These are phyloP conservation scores for Pichia gijzeniarum DNA, from an alignment of 805 yeast genomes.

Conservation along the genomic window DNA sequence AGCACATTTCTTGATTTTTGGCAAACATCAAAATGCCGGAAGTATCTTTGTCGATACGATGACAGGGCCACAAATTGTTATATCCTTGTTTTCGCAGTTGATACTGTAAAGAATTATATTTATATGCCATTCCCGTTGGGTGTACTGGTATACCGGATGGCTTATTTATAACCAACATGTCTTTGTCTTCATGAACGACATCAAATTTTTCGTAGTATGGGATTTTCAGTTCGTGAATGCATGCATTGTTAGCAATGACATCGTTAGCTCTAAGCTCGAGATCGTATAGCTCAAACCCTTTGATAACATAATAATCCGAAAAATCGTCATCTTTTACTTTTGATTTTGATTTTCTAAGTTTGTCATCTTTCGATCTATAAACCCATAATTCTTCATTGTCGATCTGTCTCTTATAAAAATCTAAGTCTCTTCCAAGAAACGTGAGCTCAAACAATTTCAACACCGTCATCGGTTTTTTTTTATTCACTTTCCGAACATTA, in stretches of 20 bases:
- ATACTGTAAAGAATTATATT: conserved; percentile 39
- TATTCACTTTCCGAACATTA: conserved; percentile 2
- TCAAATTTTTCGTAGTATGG: conserved; percentile 15
- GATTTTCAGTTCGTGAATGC: conserved; percentile 43
- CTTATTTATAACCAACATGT: conserved; percentile 40
- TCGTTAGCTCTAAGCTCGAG: conserved; percentile 18
- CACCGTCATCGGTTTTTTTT: conserved; percentile 8
- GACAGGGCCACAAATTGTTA: conserved; percentile 30
- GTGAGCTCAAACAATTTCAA: conserved; percentile 13
- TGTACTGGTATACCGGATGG: conserved; percentile 52
- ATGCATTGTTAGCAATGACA: conserved; percentile 28
- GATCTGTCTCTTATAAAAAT: conserved; percentile 12
- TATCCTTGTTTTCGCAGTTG: conserved; percentile 26
- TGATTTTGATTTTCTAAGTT: not conserved
- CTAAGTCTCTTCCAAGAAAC: conserved; percentile 16
- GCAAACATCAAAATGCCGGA: conserved; percentile 44
- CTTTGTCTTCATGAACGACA: conserved; percentile 33
- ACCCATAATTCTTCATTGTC: conserved; percentile 13
- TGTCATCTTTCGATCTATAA: conserved; percentile 4
- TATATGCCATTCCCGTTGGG: conserved; percentile 38
- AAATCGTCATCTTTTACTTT: not conserved
- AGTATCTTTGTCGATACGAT: conserved; percentile 44
- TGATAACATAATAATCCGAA: conserved; percentile 1
- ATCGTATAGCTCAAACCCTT: conserved; percentile 11
- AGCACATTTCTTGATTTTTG: conserved; percentile 20